Base-by-base conservation (phyloP, 495 filamentous ascomycete species). In the Terfezia claveryi region DNA sequence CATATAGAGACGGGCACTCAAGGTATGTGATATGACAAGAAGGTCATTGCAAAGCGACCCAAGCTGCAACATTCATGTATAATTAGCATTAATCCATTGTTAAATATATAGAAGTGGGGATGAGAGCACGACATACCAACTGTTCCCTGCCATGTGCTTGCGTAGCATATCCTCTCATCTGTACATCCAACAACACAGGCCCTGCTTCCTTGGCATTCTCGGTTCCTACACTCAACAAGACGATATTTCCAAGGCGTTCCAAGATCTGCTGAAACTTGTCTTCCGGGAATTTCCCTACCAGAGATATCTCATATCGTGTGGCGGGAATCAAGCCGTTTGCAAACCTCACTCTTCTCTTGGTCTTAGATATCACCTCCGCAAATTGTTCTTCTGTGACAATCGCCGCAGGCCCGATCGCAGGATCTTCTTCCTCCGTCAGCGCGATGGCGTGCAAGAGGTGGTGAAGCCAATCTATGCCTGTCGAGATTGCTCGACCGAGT, bases 361-460 rank as follows among this genome's bases (percentile, higher is more conserved):
- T 59, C 51, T 61, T 64, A 46, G 56, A 53, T 9, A 56, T 56
- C 59, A 65, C 64, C 51, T 61, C 59, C 9, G 61, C 62, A 50
- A 64, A 65, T 36, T 64, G 59, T 1, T 55, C 54, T 32, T 56
- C 51, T 0, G 64, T 49, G 9, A 44, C 41, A 14, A 14, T 46
- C 1, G 17, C 8, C 41, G 41, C 12, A 32, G 27, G 4, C 12
- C 17, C 12, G 41, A 5, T 8, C 3, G 41, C 17, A 14, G 41
- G 49, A 14, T 62, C 59, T n/a, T 61, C 57, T 49, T 65, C 62
- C 17, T 55, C 54, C 23, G 62, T 59, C 5, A 56, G 56, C 37
- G 64, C 62, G 49, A 65, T 65, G 36, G 62, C 62, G 61, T 61
- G 64, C 8, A 65, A 49, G 10, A 65, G 55, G 54, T 65, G 62